Evolutionary conservation across 345 rosid species (phyloP).

Genomic region (Eucalyptus cloeziana): DNA sequence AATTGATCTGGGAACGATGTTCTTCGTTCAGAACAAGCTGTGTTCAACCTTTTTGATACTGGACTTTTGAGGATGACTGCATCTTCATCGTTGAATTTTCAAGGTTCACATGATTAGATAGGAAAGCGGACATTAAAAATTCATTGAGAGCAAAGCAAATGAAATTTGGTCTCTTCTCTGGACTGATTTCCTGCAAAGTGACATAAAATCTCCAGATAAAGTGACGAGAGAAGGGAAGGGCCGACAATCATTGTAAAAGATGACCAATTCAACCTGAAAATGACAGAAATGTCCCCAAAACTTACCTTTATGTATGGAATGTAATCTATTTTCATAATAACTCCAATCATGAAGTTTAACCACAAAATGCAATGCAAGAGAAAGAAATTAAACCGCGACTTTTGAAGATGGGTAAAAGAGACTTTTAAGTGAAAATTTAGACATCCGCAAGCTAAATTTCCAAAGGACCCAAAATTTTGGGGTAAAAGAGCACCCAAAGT

Average conservation of each 20-base stretch:
- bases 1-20: not conserved
- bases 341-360: not conserved
- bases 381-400: not conserved
- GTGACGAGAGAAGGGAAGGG: too few relatives aligned
- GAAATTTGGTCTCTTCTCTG: not conserved
- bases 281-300: not conserved
- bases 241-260: not conserved
- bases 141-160: not conserved
- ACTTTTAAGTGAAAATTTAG: not conserved
- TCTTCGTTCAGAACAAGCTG: not conserved
- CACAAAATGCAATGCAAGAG: not conserved
- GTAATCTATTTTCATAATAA: not conserved
- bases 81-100: not conserved
- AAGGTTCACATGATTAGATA: not conserved
- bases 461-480: not conserved
- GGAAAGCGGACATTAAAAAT: not conserved
- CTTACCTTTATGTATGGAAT: not conserved
- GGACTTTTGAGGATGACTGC: not conserved
- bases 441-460: not conserved
- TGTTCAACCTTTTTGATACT: not conserved
- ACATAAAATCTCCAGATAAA: too few relatives aligned
- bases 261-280: not conserved
- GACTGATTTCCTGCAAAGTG: not conserved
- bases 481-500: accelerated
- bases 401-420: not conserved